Base-by-base conservation (phyloP, 768 basidiomycete species). In the Pleurotus eryngii region DNA sequence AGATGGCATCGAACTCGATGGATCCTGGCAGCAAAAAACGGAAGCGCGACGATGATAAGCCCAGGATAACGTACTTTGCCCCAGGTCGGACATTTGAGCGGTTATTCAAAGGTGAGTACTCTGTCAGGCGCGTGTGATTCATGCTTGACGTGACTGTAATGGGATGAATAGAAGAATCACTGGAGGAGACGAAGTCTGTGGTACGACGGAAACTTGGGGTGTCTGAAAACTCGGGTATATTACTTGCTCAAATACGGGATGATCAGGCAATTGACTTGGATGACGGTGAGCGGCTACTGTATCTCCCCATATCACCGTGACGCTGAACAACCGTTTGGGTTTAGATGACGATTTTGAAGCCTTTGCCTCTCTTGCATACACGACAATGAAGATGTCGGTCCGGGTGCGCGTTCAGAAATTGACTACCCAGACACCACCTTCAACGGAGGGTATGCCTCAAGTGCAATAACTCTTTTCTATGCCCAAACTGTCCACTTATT, bases 261-360 rank as follows among this genome's bases (percentile, higher is more conserved):
- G 80, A 74, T 6, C 72, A 72, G 57, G 65, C 67, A 12, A 78
- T 91, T 20, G 87, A 88, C 66, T 75, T 93, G n/a, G 89, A 89
- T 37, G 90, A 92, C 65, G 87, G 91, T 90, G 62, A 59, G 76
- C 67, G 14, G 17, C 56, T 43, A n/a, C 39, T 46, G 37, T 11
- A 37, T 38, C 7, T 20, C 22, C 17, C 18, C 46, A 26, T 20
- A 11, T 48, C 15, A 20, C 14, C 15, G 18, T 24, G 46, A 15
- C 14, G 17, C 46, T 7, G 14, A 48, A 6, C 24, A 5, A 26
- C 18, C n/a, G 15, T n/a, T 11, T 12, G 15, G 57, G 42, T 60
- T 8, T 60, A 92, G 90, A 90, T 45, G 90, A 87, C 39, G 90
- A 92, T 68, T 92, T 90, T 60, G 85, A 86, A 55, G 89, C 89